phyloP scores from a whole-genome alignment of 108 stramenopile genomes.

The Nannochloropsis gaditana region DNA sequence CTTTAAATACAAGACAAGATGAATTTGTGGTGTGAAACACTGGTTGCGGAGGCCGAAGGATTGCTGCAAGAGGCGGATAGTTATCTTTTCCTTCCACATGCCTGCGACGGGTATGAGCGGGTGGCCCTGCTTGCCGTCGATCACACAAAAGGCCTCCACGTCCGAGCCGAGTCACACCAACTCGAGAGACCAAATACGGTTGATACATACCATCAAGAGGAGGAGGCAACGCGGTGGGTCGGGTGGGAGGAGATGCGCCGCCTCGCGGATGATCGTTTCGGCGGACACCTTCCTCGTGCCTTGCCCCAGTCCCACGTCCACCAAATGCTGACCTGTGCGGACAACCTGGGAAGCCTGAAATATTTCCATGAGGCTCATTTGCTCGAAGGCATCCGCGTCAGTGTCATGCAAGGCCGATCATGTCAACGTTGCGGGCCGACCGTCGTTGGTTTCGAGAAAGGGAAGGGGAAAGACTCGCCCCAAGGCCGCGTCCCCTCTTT shows the following conservation, averaged over 20 bases:
- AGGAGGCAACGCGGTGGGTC: not conserved
- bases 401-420: not conserved
- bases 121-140: not conserved
- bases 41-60: not conserved
- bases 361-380: not conserved
- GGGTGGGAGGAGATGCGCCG: not conserved
- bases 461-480: not conserved
- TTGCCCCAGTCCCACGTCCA: not conserved
- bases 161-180: not conserved
- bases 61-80: not conserved
- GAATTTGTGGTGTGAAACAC: not conserved
- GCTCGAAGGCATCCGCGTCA: not conserved
- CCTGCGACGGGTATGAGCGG: not conserved
- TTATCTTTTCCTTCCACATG: not conserved
- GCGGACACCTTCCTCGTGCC: not conserved
- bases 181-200: not conserved
- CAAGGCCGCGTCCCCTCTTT: not conserved
- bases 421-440: not conserved
- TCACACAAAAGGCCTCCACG: not conserved
- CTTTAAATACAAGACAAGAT: too few species aligned
- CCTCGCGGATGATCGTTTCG: not conserved
- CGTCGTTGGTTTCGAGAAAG: not conserved
- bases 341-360: not conserved
- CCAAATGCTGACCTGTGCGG: not conserved
- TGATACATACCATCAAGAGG: not conserved